Conservation (phyloP, 2,329 filamentous ascomycete species). For the Monilinia fructigena region DNA sequence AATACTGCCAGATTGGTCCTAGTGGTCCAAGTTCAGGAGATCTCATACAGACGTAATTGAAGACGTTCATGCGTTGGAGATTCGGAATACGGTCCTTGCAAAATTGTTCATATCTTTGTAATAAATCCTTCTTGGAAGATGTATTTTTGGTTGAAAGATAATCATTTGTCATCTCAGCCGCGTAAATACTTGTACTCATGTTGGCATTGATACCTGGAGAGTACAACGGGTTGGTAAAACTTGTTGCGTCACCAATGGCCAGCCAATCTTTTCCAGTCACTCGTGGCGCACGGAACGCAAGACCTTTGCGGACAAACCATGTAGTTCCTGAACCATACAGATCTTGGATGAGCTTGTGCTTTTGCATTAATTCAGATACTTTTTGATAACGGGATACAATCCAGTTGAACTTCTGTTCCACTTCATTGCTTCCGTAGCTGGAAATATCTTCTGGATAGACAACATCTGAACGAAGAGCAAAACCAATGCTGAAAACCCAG, state of each 20-base stretch:
- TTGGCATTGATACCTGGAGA: conserved; percentile 38
- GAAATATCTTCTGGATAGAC: conserved; percentile 32
- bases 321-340: conserved; percentile 34
- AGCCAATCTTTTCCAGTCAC: conserved; percentile 36
- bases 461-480: conserved; percentile 31
- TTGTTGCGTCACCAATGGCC: conserved; percentile 37
- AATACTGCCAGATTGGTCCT: conserved; percentile 34
- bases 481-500: conserved; percentile 36
- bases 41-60: conserved; percentile 34
- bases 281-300: conserved; percentile 29
- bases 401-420: conserved; percentile 37
- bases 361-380: conserved; percentile 34
- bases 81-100: conserved; percentile 27
- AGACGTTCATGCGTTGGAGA: conserved; percentile 34
- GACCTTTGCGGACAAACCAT: conserved; percentile 33
- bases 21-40: conserved; percentile 29
- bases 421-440: conserved; percentile 33
- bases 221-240: conserved; percentile 38
- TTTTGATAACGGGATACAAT: conserved; percentile 32
- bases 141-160: conserved; percentile 19
- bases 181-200: conserved; percentile 28
- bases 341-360: conserved; percentile 28
- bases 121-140: neutral
- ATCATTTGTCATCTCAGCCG: conserved; percentile 25
- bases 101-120: conserved; percentile 29